Evolutionary conservation across 129 eudicot species (phyloP), one percentile per base, ranked within the genome.

Genomic region (Flaveria robusta): DNA sequence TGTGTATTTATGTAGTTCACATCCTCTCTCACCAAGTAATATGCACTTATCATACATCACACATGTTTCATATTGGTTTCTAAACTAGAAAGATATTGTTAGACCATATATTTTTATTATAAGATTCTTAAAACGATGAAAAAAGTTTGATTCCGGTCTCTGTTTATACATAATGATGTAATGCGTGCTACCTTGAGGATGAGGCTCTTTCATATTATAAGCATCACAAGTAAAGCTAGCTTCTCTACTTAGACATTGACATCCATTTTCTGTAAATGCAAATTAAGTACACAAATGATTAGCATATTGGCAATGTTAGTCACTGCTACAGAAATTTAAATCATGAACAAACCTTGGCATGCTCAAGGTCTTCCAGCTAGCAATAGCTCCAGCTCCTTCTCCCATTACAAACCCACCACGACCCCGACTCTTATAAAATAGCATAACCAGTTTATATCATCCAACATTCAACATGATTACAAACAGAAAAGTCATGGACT

Each of bases 191-290:
- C 96, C 96, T 80, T 92, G 81, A 15, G 98, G 98, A 69, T 90
- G 98, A 81, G 98, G 98, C 77, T 92, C 98, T 70, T 92, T 92
- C 98, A 92, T 87, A 73, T 92, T 96, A 87, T 92, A 88, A 15
- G 98, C 98, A 77, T 92, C 98, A 90, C 86, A 90, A 79, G 96
- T 90, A 84, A 92, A 92, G 79, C 98, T 92, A 92, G 80, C 83
- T 90, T 90, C 83, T 92, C 98, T 3, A 96, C 96, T 86, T 90
- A 90, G 47, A 92, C 88, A 18, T 62, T 84, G 68, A 94, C 98
- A 50, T 90, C 98, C 72, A 96, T 87, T 64, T 81, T 74, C 98
- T 92, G 84, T 68, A 23, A 39, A 75, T 56, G 42, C 8, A 7
- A 31, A 56, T 15, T 56, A 67, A n/a, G n/a, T n/a, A n/a, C 63